Base-by-base conservation (phyloP, 306 rosid species). In the Gillenia trifoliata region DNA sequence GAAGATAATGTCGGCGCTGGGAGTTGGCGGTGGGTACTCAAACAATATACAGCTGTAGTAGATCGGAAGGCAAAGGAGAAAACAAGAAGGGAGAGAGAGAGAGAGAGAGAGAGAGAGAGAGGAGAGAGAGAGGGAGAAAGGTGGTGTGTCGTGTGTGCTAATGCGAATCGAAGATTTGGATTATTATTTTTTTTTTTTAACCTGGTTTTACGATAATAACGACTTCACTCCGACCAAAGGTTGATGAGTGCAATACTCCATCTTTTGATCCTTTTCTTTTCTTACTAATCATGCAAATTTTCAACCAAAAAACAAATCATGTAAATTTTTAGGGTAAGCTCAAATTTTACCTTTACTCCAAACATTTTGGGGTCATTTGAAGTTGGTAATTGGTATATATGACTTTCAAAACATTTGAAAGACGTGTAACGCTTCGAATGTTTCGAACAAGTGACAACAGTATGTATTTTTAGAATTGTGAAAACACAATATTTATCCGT, bases 191-290 rank as follows among this genome's bases (percentile, higher is more conserved):
- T 59, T 11, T 26, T 13, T 4, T 59, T 59, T 55, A 55, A 22
- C 61, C 3, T 12, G 61, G 61, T 55, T 50, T 78, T 55, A 64
- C 81, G 60, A 16, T 54, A 28, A 55, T 72, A 72, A 65, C 30
- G 77, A 78, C 82, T 30, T 38, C 55, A 40, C 73, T 55, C 77
- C 77, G 78, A 73, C 78, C 76, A 8, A 66, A 17, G 64, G 74
- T 79, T 65, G 74, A 56, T 72, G 73, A 52, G 72, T 40, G 64
- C 47, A 11, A 12, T 68, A 73, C 71, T 70, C 54, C 40, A 38
- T 43, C 66, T 12, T 38, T 57, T 8, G 3, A 22, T 52, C 15
- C 8, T 4, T 22, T 31, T 8, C n/a, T 70, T 13, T 23, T 7
- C 11, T 38, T 38, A 2, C 41, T 38, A 8, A 38, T 38, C 9